Evolutionary conservation across 345 rosid species (phyloP), one percentile per base, ranked within the genome.

Genomic region (Hibiscus syriacus): DNA sequence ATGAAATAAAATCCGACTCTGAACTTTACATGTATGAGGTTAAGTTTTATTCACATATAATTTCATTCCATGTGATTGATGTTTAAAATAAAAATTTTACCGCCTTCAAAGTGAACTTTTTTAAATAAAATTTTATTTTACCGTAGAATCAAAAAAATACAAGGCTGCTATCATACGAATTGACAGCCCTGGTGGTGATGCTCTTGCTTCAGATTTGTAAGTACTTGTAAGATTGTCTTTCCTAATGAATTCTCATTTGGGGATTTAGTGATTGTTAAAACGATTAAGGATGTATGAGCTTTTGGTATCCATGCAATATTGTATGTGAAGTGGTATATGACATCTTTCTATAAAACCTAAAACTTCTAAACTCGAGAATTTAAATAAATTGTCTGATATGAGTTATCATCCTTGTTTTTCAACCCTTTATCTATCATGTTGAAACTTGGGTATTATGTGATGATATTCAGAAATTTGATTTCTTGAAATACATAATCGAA

Each of bases 181-280:
- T 69, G 92, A 93, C 76, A 90, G 98, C 76, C 98, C 97, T 58
- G 98, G 98, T 76, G 97, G 97, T 43, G 98, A 90, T 86, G 98
- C 96, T 72, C 85, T 90, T 62, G 98, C 98, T 75, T 93, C 98
- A 76, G 98, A 93, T 81, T 81, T 90, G 98, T 93, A 86, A 93
- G 98, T 88, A 58, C 64, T 75, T 58, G 43, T 79, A 46, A 19
- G 36, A 55, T 25, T 26, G 26, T 55, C 60, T 16, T 55, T 36
- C 16, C 23, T 54, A 14, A 9, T 36, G 39, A 13, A 32, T 22
- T 27, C 9, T 27, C 55, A 16, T 64, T 59, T 61, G 6, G 6
- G 32, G 66, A 22, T 61, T 12, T 23, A 39, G 13, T 39, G 6
- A 52, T 66, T 19, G 22, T 50, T 6, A 8, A 36, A 20, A 52